These are phyloP conservation scores for Calonectria hongkongensis DNA, from an alignment of 2,329 filamentous ascomycete species.

Conservation along the genomic window DNA sequence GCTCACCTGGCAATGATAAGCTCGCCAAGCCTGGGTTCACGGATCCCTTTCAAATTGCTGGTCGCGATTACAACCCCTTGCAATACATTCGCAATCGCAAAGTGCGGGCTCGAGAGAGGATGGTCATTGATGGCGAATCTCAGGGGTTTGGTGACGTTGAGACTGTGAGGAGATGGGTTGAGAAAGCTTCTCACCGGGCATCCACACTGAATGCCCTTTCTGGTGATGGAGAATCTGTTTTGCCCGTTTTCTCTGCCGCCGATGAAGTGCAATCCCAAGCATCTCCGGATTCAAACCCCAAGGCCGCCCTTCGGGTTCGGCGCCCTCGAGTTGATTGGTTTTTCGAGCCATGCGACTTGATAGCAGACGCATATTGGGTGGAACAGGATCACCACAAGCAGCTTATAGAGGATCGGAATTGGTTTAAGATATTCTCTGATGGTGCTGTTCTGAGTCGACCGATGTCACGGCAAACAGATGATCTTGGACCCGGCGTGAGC, in stretches of 20 bases:
- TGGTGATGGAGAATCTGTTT: constrained; percentile 49
- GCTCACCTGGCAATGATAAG: constrained; percentile 61
- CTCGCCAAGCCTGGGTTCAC: constrained; percentile 54
- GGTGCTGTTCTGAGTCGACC: constrained; percentile 55
- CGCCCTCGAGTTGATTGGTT: constrained; percentile 90
- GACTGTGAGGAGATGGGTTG: constrained; percentile 85
- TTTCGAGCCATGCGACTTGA: constrained; percentile 86
- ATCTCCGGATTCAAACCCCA: constrained; percentile 66
- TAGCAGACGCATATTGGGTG: constrained; percentile 94
- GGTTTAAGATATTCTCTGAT: constrained; percentile 81
- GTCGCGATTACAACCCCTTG: constrained; percentile 90
- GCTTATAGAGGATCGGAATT: constrained; percentile 86
- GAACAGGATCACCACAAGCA: constrained; percentile 88
- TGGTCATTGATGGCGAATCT: constrained; percentile 81
- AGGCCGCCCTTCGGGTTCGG: constrained; percentile 74
- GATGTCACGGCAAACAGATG: constrained; percentile 57
- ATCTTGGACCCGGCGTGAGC: constrained; percentile 47
- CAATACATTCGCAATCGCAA: constrained; percentile 95
- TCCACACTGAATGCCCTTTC: constrained; percentile 53
- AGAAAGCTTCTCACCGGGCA: constrained; percentile 71
- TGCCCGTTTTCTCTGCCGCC: constrained; percentile 69
- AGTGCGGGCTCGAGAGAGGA: constrained; percentile 85
- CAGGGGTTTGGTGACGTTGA: constrained; percentile 86
- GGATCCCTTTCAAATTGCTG: constrained; percentile 66
- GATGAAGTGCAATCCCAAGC: constrained; percentile 65